Conservation (phyloP, 2,329 filamentous ascomycete species). For the Bipolaris bicolor region DNA sequence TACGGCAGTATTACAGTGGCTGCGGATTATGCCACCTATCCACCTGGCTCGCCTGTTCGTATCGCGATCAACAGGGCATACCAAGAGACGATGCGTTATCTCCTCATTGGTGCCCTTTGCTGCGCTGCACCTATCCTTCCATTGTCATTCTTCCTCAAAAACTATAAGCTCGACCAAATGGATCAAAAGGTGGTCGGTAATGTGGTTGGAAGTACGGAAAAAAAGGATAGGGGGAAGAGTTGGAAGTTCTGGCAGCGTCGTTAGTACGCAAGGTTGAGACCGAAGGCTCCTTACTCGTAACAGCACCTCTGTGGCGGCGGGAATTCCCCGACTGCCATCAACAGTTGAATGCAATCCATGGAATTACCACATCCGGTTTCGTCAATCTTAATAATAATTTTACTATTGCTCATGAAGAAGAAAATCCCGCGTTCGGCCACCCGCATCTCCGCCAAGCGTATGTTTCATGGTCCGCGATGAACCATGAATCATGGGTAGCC, state of each 20-base stretch:
- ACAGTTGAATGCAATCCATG: no score
- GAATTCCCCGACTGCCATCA: not conserved
- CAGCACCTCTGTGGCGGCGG: no score
- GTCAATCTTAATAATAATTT: no score
- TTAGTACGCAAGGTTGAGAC: not conserved
- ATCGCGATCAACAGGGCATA: conserved; percentile 69
- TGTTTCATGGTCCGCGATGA: conserved; percentile 25
- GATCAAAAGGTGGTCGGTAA: conserved; percentile 52
- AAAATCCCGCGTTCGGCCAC: not conserved
- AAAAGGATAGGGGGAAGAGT: conserved; percentile 4
- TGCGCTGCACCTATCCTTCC: conserved; percentile 63
- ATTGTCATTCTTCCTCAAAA: conserved; percentile 62
- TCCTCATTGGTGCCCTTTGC: conserved; percentile 62
- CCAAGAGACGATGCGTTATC: conserved; percentile 67
- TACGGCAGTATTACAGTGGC: conserved; percentile 60
- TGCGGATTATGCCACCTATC: conserved; percentile 52
- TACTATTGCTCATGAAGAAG: not conserved
- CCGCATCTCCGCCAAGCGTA: not conserved
- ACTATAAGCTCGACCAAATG: conserved; percentile 63
- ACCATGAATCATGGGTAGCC: not conserved
- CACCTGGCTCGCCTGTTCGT: conserved; percentile 61
- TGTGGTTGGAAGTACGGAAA: conserved; percentile 47
- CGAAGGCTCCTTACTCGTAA: no score
- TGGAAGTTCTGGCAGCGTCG: conserved; percentile 25
- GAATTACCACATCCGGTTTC: not conserved